Conservation (phyloP, 345 rosid genomes). For the Gossypium mustelinum region DNA sequence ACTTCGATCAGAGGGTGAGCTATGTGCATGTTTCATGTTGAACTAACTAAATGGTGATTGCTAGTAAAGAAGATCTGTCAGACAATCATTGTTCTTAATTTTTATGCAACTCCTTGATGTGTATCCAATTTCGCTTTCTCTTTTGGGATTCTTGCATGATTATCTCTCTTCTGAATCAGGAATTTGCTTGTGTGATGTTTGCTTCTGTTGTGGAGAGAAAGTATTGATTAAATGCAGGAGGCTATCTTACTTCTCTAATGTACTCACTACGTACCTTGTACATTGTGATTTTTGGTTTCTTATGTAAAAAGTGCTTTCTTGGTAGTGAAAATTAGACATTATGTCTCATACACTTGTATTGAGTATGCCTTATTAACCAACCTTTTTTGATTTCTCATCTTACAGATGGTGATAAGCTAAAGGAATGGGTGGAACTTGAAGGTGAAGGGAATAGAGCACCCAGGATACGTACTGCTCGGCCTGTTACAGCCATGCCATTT, state of each 20-base stretch:
- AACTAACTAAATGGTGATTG: slow-evolving; percentile 1
- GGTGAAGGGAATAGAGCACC: slow-evolving; percentile 63
- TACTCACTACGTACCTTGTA: not conserved
- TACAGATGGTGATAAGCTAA: slow-evolving; percentile 61
- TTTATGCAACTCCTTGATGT: not conserved
- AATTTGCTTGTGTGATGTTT: not conserved
- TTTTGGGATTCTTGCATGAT: not conserved
- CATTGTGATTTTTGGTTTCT: not conserved
- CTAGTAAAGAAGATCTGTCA: slow-evolving; percentile 4
- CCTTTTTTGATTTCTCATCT: slow-evolving; percentile 14
- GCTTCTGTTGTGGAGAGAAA: not conserved
- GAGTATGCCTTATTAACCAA: not conserved
- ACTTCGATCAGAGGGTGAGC: slow-evolving; percentile 55
- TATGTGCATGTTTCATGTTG: not conserved
- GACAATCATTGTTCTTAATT: not conserved
- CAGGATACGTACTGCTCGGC: slow-evolving; percentile 66
- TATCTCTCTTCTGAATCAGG: not conserved
- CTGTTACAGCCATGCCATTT: slow-evolving; percentile 54
- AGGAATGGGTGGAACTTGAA: slow-evolving; percentile 82
- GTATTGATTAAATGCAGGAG: not conserved
- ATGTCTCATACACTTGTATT: not conserved
- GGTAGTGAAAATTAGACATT: not conserved
- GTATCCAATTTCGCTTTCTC: not conserved
- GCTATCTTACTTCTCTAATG: not conserved
- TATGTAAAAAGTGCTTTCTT: not conserved